Evolutionary conservation across 2,329 filamentous ascomycete species (phyloP).

Genomic region (Pseudogymnoascus sp.): DNA sequence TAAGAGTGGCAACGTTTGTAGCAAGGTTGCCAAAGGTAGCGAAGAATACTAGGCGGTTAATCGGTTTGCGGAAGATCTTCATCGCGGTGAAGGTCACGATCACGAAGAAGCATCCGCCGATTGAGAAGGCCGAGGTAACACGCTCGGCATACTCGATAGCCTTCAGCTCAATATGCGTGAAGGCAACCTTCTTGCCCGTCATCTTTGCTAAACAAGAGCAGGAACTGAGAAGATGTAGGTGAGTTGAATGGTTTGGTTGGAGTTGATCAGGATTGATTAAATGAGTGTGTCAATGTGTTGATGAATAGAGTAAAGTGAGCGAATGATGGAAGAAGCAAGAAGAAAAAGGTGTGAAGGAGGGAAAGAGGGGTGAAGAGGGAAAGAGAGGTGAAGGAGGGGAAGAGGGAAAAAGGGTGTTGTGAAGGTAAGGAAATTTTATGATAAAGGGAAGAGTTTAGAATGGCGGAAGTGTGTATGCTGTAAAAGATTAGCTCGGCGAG

Average conservation of each 20-base stretch:
- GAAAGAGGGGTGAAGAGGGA: neutral
- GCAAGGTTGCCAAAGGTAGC: conserved; percentile 74
- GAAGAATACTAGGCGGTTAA: conserved; percentile 77
- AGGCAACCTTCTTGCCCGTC: conserved; percentile 34
- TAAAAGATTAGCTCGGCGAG: neutral
- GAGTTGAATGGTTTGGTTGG: neutral
- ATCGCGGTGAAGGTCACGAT: conserved; percentile 55
- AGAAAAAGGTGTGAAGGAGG: neutral
- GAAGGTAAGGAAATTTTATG: neutral
- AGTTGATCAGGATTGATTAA: conserved; percentile 1
- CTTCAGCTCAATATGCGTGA: rapidly evolving
- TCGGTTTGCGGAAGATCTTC: conserved; percentile 68
- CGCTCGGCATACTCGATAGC: neutral
- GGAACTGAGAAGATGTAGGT: neutral
- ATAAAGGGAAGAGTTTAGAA: neutral
- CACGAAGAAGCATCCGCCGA: conserved; percentile 54
- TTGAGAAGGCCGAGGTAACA: conserved; percentile 41
- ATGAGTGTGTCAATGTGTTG: neutral
- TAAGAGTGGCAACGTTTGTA: conserved; percentile 66
- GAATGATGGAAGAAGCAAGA: neutral
- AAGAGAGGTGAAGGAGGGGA: neutral
- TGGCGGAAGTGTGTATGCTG: neutral
- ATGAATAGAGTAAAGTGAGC: neutral
- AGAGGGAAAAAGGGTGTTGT: neutral
- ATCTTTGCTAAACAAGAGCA: neutral